Percentiles rank a stretch among this genome's conserved stretches.
Evolutionary conservation across 495 filamentous ascomycete species (phyloP).

Genomic region (Neurospora cerealis): DNA sequence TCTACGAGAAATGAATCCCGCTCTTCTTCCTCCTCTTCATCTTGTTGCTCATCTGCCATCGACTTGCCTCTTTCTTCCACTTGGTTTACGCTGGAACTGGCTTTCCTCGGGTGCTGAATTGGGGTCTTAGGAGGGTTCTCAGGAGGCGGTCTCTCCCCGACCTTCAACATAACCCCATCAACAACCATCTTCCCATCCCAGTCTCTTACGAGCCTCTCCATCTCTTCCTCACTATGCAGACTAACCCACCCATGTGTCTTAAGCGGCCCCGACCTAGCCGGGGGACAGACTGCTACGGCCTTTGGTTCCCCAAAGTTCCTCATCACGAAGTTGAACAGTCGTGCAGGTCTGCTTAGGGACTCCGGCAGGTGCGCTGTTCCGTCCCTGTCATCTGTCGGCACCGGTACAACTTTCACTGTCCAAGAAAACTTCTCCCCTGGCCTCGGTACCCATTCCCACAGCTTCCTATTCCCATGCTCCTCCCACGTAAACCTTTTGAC

Average conservation of each 20-base stretch:
- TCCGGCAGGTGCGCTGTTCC: background rate
- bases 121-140: background rate
- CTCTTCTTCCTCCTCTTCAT: background rate
- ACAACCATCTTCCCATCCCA: background rate
- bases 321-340: background rate
- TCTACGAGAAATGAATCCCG: background rate
- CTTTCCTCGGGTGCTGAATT: background rate
- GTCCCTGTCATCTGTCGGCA: background rate
- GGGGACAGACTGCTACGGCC: background rate
- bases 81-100: background rate
- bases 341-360: background rate
- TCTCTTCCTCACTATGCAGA: background rate
- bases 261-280: background rate
- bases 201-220: background rate
- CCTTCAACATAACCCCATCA: background rate
- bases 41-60: background rate
- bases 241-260: background rate
- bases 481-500: background rate
- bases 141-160: background rate
- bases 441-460: background rate
- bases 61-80: background rate
- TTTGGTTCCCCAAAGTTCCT: background rate
- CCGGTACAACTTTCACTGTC: background rate
- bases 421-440: background rate
- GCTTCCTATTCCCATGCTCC: background rate